These are phyloP conservation scores for Cladochytrium replicatum DNA, from an alignment of 192 early-diverging fungal genomes.

Conservation along the genomic window DNA sequence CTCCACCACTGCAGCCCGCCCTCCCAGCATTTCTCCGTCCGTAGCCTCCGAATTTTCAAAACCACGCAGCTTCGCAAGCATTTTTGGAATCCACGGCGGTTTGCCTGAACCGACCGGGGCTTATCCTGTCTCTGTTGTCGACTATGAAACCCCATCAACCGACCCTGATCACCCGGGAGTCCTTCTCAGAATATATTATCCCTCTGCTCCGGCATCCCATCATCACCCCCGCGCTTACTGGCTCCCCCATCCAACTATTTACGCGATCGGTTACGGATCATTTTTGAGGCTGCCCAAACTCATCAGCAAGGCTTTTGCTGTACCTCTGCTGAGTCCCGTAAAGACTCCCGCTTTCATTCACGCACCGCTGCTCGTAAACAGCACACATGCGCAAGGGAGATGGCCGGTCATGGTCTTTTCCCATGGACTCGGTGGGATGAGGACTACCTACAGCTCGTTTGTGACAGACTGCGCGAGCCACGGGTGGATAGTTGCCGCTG, in stretches of 20 bases:
- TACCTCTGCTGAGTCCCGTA: conserved; percentile 8
- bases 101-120: conserved; percentile 22
- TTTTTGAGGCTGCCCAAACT: conserved; percentile 18
- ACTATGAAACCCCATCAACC: conserved; percentile 17
- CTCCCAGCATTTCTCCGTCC: no score
- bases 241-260: conserved; percentile 20
- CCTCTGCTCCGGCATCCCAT: conserved; percentile 2
- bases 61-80: no score
- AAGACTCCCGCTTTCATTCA: conserved; percentile 15
- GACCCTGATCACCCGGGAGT: conserved; percentile 9
- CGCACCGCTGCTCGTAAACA: background rate
- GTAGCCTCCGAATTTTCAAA: no score
- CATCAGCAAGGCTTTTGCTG: conserved; percentile 10
- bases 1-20: no score
- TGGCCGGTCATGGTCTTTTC: conserved; percentile 26
- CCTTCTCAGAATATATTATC: conserved; percentile 28
- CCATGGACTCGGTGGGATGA: conserved; percentile 37
- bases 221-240: conserved; percentile 15
- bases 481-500: conserved; percentile 22
- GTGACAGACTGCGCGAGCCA: conserved; percentile 23
- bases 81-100: no score
- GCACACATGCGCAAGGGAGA: background rate
- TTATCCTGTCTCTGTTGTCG: conserved; percentile 23
- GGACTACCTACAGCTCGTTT: conserved; percentile 29
- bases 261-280: conserved; percentile 22